These are phyloP conservation scores for Incumbomyces lentus DNA, from an alignment of 2,329 filamentous ascomycete species.

Conservation along the genomic window DNA sequence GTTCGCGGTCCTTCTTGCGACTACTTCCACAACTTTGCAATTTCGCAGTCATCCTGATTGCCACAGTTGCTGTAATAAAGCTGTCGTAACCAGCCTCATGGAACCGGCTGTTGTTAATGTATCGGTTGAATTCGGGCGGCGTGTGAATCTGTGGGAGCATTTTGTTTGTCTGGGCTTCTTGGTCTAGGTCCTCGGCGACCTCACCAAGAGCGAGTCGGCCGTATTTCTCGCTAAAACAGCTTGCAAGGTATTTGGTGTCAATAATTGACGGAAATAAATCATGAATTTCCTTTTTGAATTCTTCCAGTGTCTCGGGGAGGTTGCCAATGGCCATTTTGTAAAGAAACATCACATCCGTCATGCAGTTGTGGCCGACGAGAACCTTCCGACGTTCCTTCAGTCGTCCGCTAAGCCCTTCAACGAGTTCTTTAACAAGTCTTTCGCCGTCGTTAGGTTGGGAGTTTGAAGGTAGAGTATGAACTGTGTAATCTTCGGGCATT, in stretches of 20 bases:
- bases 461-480: slow-evolving; percentile 17
- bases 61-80: slow-evolving; percentile 48
- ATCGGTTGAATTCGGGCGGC: slow-evolving; percentile 26
- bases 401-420: slow-evolving; percentile 27
- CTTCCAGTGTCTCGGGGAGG: slow-evolving; percentile 45
- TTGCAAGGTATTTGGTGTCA: slow-evolving; percentile 56
- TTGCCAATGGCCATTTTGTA: slow-evolving; percentile 49
- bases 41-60: slow-evolving; percentile 43
- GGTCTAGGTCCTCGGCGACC: slow-evolving; percentile 35
- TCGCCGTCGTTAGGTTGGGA: slow-evolving; percentile 11
- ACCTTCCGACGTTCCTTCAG: slow-evolving; percentile 40
- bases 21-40: slow-evolving; percentile 21
- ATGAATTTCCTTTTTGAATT: slow-evolving; percentile 43
- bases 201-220: slow-evolving; percentile 38
- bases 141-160: slow-evolving; percentile 26
- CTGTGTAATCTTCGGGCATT: slow-evolving; percentile 27
- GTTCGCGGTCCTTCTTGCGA: slow-evolving; percentile 7
- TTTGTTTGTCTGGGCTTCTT: slow-evolving; percentile 19
- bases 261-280: slow-evolving; percentile 47
- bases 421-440: slow-evolving; percentile 19
- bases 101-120: slow-evolving; percentile 26
- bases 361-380: slow-evolving; percentile 53
- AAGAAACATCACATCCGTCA: slow-evolving; percentile 53
- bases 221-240: slow-evolving; percentile 23
- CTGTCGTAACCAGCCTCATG: slow-evolving; percentile 58